These are phyloP conservation scores for Moniliella sp. DNA, from an alignment of 1,284 basidiomycete genomes.

Conservation along the genomic window DNA sequence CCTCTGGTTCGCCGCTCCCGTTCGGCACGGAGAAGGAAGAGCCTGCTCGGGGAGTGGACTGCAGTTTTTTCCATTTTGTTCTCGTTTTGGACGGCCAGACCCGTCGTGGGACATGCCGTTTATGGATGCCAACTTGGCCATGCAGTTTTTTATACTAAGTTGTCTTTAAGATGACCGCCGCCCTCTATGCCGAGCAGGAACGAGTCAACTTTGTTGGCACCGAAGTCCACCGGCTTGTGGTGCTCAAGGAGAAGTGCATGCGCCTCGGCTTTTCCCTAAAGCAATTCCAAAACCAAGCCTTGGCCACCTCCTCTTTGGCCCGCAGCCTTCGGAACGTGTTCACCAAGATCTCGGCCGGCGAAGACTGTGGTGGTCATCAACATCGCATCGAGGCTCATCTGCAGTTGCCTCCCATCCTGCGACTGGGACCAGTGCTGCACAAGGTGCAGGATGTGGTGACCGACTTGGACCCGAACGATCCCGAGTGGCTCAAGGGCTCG, in stretches of 20 bases:
- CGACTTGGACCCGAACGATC: slow-evolving; percentile 19
- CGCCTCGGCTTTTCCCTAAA: too few relatives aligned
- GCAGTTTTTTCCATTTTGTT: slow-evolving; percentile 25
- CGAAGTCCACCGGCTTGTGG: slow-evolving; percentile 13
- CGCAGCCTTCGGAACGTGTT: slow-evolving; percentile 13
- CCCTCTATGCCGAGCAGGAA: slow-evolving; percentile 23
- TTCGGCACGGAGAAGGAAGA: neutral
- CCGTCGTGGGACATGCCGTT: slow-evolving; percentile 10
- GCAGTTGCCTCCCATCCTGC: slow-evolving; percentile 24
- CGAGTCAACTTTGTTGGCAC: slow-evolving; percentile 12
- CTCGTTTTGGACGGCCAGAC: slow-evolving; percentile 27
- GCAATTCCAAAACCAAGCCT: too few relatives aligned
- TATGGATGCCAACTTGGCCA: slow-evolving; percentile 16
- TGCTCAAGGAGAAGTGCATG: slow-evolving; percentile 17
- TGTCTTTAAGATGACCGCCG: slow-evolving; percentile 29
- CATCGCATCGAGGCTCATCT: slow-evolving; percentile 19
- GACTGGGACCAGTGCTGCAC: slow-evolving; percentile 8
- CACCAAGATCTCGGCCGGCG: slow-evolving; percentile 14
- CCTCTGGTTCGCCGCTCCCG: too few relatives aligned
- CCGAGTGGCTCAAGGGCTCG: slow-evolving; percentile 14
- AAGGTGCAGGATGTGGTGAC: slow-evolving; percentile 20
- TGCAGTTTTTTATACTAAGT: slow-evolving; percentile 25
- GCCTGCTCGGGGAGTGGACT: neutral
- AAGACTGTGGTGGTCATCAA: slow-evolving; percentile 22
- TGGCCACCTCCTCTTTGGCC: slow-evolving; percentile 20